These are phyloP conservation scores for Akanthomyces muscarius DNA, from an alignment of 2,329 filamentous ascomycete species.

Conservation along the genomic window DNA sequence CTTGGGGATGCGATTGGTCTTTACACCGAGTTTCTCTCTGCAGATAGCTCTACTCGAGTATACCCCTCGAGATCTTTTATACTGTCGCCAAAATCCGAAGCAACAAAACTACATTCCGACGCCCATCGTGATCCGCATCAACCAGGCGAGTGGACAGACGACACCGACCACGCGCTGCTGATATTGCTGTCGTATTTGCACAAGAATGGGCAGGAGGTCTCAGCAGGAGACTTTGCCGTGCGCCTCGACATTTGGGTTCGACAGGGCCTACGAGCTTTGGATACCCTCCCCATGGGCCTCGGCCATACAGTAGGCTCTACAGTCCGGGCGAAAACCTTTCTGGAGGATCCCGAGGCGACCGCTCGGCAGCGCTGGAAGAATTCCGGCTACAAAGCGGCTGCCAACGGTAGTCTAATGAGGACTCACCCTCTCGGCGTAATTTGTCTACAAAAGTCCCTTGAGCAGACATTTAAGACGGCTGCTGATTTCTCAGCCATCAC, in stretches of 20 bases:
- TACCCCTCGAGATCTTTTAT: slow-evolving; percentile 40
- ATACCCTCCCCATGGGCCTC: slow-evolving; percentile 45
- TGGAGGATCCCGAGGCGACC: slow-evolving; percentile 35
- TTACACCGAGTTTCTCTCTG: slow-evolving; percentile 50
- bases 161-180: slow-evolving; percentile 51
- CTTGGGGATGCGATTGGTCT: slow-evolving; percentile 52
- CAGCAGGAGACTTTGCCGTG: slow-evolving; percentile 39
- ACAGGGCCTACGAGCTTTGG: slow-evolving; percentile 43
- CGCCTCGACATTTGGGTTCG: slow-evolving; percentile 45
- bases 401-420: slow-evolving; percentile 51
- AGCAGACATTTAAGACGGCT: slow-evolving; percentile 42
- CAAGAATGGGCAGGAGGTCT: slow-evolving; percentile 34
- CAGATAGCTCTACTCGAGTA: slow-evolving; percentile 27
- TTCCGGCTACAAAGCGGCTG: slow-evolving; percentile 37
- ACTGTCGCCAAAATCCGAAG: slow-evolving; percentile 31
- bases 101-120: slow-evolving; percentile 42
- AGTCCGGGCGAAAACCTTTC: slow-evolving; percentile 36
- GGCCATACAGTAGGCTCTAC: slow-evolving; percentile 45
- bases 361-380: slow-evolving; percentile 41
- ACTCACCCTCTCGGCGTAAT: slow-evolving; percentile 47
- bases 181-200: slow-evolving; percentile 46
- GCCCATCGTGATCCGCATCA: slow-evolving; percentile 40
- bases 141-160: slow-evolving; percentile 48
- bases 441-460: slow-evolving; percentile 36
- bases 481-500: slow-evolving; percentile 35